Evolutionary conservation across 192 early-diverging fungal genomes (phyloP).

Genomic region (Coemansia sp.): DNA sequence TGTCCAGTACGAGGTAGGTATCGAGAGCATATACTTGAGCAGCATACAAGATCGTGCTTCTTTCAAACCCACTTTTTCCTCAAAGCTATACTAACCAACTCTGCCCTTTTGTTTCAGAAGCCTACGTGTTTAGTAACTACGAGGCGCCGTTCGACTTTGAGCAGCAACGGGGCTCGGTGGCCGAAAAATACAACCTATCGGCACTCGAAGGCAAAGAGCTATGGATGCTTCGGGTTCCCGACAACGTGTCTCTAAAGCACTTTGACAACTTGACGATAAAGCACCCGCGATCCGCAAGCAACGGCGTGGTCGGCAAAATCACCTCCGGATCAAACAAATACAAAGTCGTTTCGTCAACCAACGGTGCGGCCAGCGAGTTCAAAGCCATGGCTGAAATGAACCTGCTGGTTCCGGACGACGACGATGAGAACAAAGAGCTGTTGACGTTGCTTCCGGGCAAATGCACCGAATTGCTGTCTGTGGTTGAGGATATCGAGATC

Average conservation of each 20-base stretch:
- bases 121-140: slow-evolving; percentile 11
- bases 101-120: background rate
- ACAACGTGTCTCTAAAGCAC: slow-evolving; percentile 30
- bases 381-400: slow-evolving; percentile 47
- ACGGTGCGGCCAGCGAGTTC: slow-evolving; percentile 24
- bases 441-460: slow-evolving; percentile 30
- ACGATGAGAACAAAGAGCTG: slow-evolving; percentile 13
- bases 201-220: slow-evolving; percentile 40
- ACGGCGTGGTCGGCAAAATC: slow-evolving; percentile 26
- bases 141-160: slow-evolving; percentile 39
- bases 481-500: slow-evolving; percentile 41
- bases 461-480: slow-evolving; percentile 26
- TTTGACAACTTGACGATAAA: slow-evolving; percentile 47
- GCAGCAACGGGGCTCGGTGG: slow-evolving; percentile 12
- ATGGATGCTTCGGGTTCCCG: slow-evolving; percentile 50
- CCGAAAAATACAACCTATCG: slow-evolving; percentile 11
- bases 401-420: slow-evolving; percentile 43
- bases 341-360: slow-evolving; percentile 22
- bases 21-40: background rate
- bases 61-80: too few species aligned
- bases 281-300: slow-evolving; percentile 22
- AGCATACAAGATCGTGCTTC: background rate
- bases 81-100: background rate
- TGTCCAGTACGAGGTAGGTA: background rate
- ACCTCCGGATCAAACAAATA: slow-evolving; percentile 17